These are phyloP conservation scores for Eucalyptus polyanthemos DNA, from an alignment of 345 rosid species.

Conservation along the genomic window DNA sequence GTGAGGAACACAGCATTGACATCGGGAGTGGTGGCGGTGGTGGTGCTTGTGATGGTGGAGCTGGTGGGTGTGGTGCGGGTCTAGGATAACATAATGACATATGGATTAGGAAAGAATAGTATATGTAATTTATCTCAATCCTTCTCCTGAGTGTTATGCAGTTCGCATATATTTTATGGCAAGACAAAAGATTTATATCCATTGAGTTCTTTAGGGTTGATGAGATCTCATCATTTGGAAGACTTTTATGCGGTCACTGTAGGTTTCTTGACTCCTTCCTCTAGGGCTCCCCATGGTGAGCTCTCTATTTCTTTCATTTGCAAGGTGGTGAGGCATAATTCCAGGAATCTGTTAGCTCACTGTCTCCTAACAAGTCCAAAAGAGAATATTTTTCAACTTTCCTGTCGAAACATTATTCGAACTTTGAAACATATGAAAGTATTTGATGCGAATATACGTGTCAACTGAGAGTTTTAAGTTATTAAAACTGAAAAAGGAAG, in stretches of 20 bases:
- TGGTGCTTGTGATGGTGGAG: background rate
- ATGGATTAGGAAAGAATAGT: background rate
- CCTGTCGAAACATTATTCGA: background rate
- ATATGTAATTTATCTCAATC: background rate
- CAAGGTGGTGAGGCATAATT: background rate
- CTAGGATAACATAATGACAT: background rate
- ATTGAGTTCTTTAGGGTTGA: background rate
- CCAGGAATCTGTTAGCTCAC: background rate
- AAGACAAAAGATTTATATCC: background rate
- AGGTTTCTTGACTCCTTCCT: background rate
- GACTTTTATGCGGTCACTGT: background rate
- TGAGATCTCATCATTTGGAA: background rate
- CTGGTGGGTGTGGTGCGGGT: background rate
- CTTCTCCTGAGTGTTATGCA: background rate
- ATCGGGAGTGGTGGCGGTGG: background rate
- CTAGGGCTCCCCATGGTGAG: background rate
- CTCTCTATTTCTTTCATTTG: background rate
- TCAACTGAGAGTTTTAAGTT: background rate
- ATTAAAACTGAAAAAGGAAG: background rate
- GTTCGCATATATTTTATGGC: background rate
- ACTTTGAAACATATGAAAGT: background rate
- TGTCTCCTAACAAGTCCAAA: background rate
- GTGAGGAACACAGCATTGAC: background rate
- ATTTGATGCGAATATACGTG: background rate
- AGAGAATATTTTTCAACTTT: background rate